Conservation (phyloP, 768 basidiomycete genomes). For the Auriscalpium orientale region DNA sequence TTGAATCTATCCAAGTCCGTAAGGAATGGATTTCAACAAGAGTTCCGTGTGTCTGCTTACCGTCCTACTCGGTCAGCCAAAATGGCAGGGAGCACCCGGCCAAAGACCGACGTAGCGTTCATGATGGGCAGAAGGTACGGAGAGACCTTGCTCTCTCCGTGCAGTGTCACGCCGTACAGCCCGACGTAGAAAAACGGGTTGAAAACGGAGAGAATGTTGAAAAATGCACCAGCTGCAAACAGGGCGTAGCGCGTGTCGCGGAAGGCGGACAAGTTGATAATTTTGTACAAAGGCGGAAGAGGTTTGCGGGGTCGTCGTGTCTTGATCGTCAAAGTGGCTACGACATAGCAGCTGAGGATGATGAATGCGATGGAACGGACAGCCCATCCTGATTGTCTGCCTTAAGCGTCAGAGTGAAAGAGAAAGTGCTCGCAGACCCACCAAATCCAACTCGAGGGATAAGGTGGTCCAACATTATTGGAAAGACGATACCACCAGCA, state of each 20-base stretch:
- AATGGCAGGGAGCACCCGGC: conserved; percentile 23
- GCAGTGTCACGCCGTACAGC: conserved; percentile 20
- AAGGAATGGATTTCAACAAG: background rate
- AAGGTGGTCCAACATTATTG: conserved; percentile 44
- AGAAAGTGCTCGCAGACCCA: background rate
- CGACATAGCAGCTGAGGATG: conserved; percentile 17
- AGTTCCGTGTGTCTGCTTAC: conserved; percentile 9
- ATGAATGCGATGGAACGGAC: conserved; percentile 24
- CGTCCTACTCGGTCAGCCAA: conserved; percentile 22
- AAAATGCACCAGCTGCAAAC: conserved; percentile 14
- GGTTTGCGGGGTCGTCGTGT: conserved; percentile 20
- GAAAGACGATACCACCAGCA: conserved; percentile 44
- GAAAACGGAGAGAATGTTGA: conserved; percentile 18
- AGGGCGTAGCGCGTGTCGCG: conserved; percentile 18
- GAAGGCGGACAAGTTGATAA: conserved; percentile 23
- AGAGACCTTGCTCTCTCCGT: conserved; percentile 16
- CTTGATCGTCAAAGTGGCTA: conserved; percentile 21
- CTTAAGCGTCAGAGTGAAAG: background rate
- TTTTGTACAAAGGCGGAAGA: conserved; percentile 14
- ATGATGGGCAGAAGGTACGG: conserved; percentile 25
- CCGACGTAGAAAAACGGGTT: conserved; percentile 30
- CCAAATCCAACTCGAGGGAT: conserved; percentile 19
- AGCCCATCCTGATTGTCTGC: conserved; percentile 16
- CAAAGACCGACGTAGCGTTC: conserved; percentile 23
- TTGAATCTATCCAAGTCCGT: conserved; percentile 18